Percentiles rank a stretch among this genome's conserved stretches.
Evolutionary conservation across 192 early-diverging fungal genomes (phyloP).

Genomic region (Coemansia biformis): DNA sequence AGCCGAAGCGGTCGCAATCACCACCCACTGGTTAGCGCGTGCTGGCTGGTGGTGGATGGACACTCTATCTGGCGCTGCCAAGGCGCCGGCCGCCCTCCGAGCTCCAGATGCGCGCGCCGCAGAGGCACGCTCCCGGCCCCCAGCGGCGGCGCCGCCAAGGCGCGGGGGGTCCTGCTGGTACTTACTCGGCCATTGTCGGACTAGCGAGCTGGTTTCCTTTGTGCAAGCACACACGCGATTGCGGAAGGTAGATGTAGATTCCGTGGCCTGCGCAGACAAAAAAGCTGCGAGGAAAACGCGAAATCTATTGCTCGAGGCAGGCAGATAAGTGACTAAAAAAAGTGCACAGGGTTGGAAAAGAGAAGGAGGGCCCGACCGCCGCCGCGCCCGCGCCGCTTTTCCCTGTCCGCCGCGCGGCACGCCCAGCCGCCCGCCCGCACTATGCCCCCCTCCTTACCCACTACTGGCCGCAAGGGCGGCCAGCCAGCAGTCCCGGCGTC

Average conservation of each 20-base stretch:
- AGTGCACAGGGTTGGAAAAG: conserved; percentile 15
- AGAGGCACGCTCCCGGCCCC: too few species aligned
- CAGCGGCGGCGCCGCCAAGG: background rate
- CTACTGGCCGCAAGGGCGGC: too few species aligned
- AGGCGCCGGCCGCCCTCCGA: background rate
- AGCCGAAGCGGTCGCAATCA: too few species aligned
- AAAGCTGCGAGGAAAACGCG: conserved; percentile 9
- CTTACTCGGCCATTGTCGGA: conserved; percentile 49
- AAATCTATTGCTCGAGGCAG: conserved; percentile 14
- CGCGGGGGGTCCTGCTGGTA: conserved; percentile 3
- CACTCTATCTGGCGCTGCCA: too few species aligned
- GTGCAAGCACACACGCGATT: conserved; percentile 5
- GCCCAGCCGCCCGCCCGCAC: too few species aligned
- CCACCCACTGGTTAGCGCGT: too few species aligned
- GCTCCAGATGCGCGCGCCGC: too few species aligned
- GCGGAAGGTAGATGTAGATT: conserved; percentile 13
- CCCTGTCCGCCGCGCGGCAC: too few species aligned
- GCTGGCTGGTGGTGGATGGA: too few species aligned
- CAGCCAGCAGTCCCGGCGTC: too few species aligned
- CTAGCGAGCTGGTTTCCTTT: conserved; percentile 12
- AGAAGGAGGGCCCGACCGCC: conserved; percentile 7
- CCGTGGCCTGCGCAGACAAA: conserved; percentile 17
- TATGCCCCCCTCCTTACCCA: too few species aligned
- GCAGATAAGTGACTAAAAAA: conserved; percentile 5
- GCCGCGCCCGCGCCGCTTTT: background rate